A percentile compares a stretch with the other conserved stretches of the same genome.
These are phyloP conservation scores for Kalaharituber pfeilii DNA, from an alignment of 2,329 filamentous ascomycete species.

Conservation along the genomic window DNA sequence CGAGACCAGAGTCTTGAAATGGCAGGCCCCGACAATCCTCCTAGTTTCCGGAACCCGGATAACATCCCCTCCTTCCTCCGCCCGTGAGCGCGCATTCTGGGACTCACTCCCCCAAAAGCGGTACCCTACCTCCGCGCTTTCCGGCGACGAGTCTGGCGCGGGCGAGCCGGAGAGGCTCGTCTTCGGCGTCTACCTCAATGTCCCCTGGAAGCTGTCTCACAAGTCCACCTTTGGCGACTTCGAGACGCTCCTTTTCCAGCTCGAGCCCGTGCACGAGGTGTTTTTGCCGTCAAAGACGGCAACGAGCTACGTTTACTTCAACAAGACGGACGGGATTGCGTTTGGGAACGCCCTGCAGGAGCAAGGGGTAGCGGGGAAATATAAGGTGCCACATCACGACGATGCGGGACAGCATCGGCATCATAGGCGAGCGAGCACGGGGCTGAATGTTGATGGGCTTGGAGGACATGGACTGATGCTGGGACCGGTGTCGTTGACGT, in stretches of 20 bases:
- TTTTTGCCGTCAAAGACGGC: conserved; percentile 48
- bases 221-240: conserved; percentile 50
- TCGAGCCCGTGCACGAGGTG: conserved; percentile 53
- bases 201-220: conserved; percentile 52
- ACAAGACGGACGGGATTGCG: conserved; percentile 45
- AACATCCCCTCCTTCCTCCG: conserved; percentile 32
- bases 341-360: conserved; percentile 46
- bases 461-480: too few relatives aligned
- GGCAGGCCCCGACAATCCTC: conserved; percentile 55
- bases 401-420: not conserved
- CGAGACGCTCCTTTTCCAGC: conserved; percentile 50
- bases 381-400: not conserved
- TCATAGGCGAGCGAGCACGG: not conserved
- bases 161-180: conserved; percentile 35
- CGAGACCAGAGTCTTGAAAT: conserved; percentile 58
- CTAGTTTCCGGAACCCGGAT: conserved; percentile 50
- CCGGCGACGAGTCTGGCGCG: conserved; percentile 20
- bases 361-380: conserved; percentile 25
- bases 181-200: conserved; percentile 48
- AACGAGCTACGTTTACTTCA: conserved; percentile 51
- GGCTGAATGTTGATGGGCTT: conserved; percentile 11
- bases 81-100: conserved; percentile 40
- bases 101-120: conserved; percentile 47
- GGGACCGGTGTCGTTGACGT: conserved; percentile 47
- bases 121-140: conserved; percentile 32